Percentiles rank a stretch among this genome's conserved stretches.
These are phyloP conservation scores for Komagataella pseudopastoris DNA, from an alignment of 805 yeast genomes.

Conservation along the genomic window DNA sequence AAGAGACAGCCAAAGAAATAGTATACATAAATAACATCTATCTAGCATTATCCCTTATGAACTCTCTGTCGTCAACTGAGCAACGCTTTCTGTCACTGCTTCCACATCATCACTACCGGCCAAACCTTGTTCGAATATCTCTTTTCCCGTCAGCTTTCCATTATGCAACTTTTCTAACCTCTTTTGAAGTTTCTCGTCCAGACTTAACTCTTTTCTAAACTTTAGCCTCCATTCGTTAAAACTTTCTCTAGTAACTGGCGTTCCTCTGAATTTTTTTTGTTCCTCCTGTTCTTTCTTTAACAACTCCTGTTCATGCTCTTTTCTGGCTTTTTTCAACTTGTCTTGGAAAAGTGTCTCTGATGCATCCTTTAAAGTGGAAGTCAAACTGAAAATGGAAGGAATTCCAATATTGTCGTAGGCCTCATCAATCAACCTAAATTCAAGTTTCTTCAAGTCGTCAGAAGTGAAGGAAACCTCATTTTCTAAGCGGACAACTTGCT, in stretches of 20 bases:
- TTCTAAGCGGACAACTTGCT: slow-evolving; percentile 34
- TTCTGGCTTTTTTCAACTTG: slow-evolving; percentile 42
- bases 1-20: neutral
- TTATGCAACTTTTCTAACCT: slow-evolving; percentile 46
- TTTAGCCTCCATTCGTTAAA: slow-evolving; percentile 57
- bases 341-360: slow-evolving; percentile 57
- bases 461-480: slow-evolving; percentile 37
- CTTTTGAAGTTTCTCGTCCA: slow-evolving; percentile 41
- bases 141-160: slow-evolving; percentile 76
- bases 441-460: slow-evolving; percentile 28
- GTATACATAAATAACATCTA: neutral
- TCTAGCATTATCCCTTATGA: neutral
- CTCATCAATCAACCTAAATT: slow-evolving; percentile 31
- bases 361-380: slow-evolving; percentile 65
- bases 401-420: slow-evolving; percentile 78
- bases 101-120: slow-evolving; percentile 54
- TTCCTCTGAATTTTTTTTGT: slow-evolving; percentile 83
- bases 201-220: slow-evolving; percentile 63
- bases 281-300: slow-evolving; percentile 64
- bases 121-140: slow-evolving; percentile 82
- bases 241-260: slow-evolving; percentile 74
- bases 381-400: slow-evolving; percentile 78
- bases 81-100: slow-evolving; percentile 8
- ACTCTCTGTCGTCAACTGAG: neutral
- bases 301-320: slow-evolving; percentile 42